Evolutionary conservation across 2,329 filamentous ascomycete species (phyloP).

Genomic region (Clonostachys solani): DNA sequence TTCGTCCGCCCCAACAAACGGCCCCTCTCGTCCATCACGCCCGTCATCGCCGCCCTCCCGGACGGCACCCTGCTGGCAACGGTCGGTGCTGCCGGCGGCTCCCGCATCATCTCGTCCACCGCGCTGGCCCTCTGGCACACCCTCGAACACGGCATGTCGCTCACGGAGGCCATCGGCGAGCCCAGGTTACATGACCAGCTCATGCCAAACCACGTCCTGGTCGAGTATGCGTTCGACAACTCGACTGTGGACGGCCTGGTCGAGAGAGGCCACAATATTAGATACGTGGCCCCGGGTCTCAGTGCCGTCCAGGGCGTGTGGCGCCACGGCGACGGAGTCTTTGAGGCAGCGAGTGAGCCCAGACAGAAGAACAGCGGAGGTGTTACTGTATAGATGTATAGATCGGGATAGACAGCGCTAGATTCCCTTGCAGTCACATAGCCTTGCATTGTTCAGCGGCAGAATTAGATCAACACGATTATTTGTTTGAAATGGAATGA

Average conservation of each 20-base stretch:
- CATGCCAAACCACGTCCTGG: slow-evolving; percentile 61
- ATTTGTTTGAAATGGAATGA: too few relatives aligned
- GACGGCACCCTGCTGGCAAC: slow-evolving; percentile 63
- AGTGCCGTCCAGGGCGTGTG: slow-evolving; percentile 71
- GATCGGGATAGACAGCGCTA: not conserved
- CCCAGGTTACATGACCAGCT: slow-evolving; percentile 81
- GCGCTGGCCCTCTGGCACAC: slow-evolving; percentile 71
- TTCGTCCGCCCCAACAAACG: slow-evolving; percentile 78
- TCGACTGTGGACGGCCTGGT: slow-evolving; percentile 58
- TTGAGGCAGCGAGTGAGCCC: slow-evolving; percentile 75
- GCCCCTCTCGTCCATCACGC: slow-evolving; percentile 77
- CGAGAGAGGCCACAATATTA: slow-evolving; percentile 65
- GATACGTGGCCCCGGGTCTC: slow-evolving; percentile 57
- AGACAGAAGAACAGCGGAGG: slow-evolving; percentile 70
- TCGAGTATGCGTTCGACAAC: slow-evolving; percentile 69
- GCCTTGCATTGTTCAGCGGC: too few relatives aligned
- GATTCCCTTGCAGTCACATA: too few relatives aligned
- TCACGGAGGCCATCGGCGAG: slow-evolving; percentile 56
- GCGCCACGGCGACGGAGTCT: slow-evolving; percentile 57
- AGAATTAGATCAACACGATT: too few relatives aligned
- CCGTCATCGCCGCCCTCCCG: slow-evolving; percentile 65
- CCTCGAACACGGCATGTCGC: slow-evolving; percentile 58
- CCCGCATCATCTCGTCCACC: slow-evolving; percentile 76
- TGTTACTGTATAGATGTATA: slow-evolving; percentile 34
- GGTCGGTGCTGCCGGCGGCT: slow-evolving; percentile 76